A percentile compares a stretch with the other conserved stretches of the same genome.
Conservation (phyloP, 345 rosid genomes). For the Salix suchowensis region DNA sequence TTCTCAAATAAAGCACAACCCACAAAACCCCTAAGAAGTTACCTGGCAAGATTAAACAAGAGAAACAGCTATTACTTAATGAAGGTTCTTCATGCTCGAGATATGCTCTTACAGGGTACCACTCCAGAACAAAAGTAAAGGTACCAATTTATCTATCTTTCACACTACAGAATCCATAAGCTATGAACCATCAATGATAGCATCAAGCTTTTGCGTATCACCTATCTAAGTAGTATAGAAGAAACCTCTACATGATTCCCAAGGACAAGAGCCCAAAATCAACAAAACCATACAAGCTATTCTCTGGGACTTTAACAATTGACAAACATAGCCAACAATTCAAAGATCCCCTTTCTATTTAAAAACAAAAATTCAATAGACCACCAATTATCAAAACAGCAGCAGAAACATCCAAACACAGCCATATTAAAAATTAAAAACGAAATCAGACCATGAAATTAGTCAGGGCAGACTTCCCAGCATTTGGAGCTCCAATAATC, state of each 20-base stretch:
- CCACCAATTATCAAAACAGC: background rate
- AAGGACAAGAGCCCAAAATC: too few species aligned
- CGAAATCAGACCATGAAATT: slow-evolving; percentile 60
- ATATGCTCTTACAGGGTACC: background rate
- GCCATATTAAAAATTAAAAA: background rate
- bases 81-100: background rate
- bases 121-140: background rate
- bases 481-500: slow-evolving; percentile 91
- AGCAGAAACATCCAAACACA: background rate
- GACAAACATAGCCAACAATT: background rate
- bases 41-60: background rate
- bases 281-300: background rate
- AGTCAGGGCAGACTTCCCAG: slow-evolving; percentile 85
- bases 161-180: too few species aligned
- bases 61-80: background rate
- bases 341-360: background rate
- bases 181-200: too few species aligned
- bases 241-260: too few species aligned
- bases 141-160: background rate
- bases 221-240: background rate
- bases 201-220: too few species aligned
- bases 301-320: background rate
- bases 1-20: background rate
- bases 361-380: too few species aligned
- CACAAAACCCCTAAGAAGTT: background rate